Conservation (phyloP, 805 yeast species). For the Candida xyloterini region DNA sequence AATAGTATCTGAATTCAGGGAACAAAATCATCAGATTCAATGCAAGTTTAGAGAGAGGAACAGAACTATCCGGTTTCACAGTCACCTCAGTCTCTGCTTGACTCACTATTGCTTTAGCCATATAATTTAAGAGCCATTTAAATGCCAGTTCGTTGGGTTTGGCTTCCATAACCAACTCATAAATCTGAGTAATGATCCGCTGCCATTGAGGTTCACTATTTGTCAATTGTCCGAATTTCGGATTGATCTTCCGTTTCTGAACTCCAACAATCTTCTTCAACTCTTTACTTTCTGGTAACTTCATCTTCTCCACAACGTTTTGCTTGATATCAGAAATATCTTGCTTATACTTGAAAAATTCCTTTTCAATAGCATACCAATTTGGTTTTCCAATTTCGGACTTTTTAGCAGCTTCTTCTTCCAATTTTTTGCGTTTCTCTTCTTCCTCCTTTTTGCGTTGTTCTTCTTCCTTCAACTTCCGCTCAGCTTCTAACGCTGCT, state of each 20-base stretch:
- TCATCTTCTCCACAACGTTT: constrained; percentile 54
- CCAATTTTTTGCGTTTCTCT: constrained; percentile 23
- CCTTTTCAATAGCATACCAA: constrained; percentile 37
- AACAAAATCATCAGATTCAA: constrained; percentile 46
- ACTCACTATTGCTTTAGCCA: constrained; percentile 79
- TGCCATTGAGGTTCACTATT: constrained; percentile 60
- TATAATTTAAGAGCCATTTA: constrained; percentile 74
- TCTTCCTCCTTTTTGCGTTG: constrained; percentile 14
- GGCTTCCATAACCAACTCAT: constrained; percentile 47
- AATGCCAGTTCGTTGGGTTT: constrained; percentile 49
- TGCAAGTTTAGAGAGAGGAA: constrained; percentile 73
- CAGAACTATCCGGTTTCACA: constrained; percentile 71
- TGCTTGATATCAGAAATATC: constrained; percentile 57
- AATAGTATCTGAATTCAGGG: constrained; percentile 51
- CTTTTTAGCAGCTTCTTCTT: constrained; percentile 18
- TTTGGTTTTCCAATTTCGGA: constrained; percentile 32
- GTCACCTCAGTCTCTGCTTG: constrained; percentile 93
- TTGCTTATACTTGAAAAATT: constrained; percentile 46
- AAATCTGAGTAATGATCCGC: constrained; percentile 49
- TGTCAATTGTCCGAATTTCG: constrained; percentile 90
- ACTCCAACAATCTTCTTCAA: constrained; percentile 53
- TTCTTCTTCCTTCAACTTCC: constrained; percentile 3
- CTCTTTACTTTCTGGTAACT: constrained; percentile 32
- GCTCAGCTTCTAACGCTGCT: constrained; percentile 1
- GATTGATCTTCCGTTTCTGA: constrained; percentile 75